These are phyloP conservation scores for Aspergillus carbonarius DNA, from an alignment of 2,329 filamentous ascomycete genomes.

Conservation along the genomic window DNA sequence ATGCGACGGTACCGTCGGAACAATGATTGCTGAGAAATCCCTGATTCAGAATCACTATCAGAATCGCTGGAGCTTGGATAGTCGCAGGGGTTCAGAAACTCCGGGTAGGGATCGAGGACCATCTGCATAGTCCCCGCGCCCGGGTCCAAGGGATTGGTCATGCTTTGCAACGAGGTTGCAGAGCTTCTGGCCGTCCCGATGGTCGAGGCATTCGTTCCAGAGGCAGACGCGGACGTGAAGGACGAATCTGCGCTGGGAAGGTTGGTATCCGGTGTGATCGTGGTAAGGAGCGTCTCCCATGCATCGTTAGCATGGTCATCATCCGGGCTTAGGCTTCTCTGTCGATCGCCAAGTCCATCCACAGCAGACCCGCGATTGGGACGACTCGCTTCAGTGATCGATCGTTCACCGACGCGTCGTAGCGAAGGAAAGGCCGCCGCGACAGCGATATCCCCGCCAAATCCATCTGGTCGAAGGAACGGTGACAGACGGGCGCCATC, in stretches of 20 bases:
- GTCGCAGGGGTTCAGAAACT: constrained; percentile 40
- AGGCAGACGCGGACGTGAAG: constrained; percentile 61
- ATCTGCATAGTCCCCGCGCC: constrained; percentile 25
- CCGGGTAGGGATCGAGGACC: constrained; percentile 35
- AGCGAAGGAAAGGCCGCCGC: constrained; percentile 28
- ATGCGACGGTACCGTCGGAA: constrained; percentile 21
- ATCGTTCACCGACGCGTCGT: constrained; percentile 37
- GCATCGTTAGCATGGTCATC: constrained; percentile 52
- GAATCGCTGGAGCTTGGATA: constrained; percentile 36
- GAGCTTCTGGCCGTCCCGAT: constrained; percentile 34
- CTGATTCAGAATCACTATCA: constrained; percentile 34
- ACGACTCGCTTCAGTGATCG: constrained; percentile 24
- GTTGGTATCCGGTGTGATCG: constrained; percentile 76
- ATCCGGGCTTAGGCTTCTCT: constrained; percentile 73
- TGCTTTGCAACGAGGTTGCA: constrained; percentile 47
- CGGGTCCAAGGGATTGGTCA: constrained; percentile 24
- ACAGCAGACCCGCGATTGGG: constrained; percentile 34
- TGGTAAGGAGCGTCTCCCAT: constrained; percentile 80
- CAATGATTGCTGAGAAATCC: constrained; percentile 21
- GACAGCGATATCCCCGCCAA: constrained; percentile 18
- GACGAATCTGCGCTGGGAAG: constrained; percentile 79
- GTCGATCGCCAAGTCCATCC: constrained; percentile 80
- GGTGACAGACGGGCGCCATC: constrained; percentile 25
- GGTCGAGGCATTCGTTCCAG: constrained; percentile 27
- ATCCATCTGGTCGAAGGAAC: constrained; percentile 24